Evolutionary conservation across 371 early-diverging fungal species (phyloP), one percentile per base, ranked within the genome.

Genomic region (Mycotypha africana): DNA sequence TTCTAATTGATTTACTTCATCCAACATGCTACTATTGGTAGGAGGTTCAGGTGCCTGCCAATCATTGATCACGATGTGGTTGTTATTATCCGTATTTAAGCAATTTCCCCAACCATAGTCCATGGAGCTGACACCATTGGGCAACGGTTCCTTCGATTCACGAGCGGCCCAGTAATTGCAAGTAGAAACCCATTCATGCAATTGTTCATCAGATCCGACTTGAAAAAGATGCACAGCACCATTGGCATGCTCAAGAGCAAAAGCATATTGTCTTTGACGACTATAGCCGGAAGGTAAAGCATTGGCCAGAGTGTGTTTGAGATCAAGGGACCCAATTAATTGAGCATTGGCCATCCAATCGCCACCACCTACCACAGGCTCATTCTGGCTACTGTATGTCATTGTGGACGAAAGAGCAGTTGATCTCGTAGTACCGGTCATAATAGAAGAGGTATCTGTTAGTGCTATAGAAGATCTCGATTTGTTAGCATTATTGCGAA

Each of bases 81-180:
- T 61, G 4, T 65, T 53, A 36, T 56, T 50, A 5, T 59, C 62
- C 37, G 62, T 54, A 44, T 80, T 68, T 15, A 78, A 65, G 6
- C 82, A 74, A 24, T 70, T 68, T 32, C 84, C 81, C 95, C 95
- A 95, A 1, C 96, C 96, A 48, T 89, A 93, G 51, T 93, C 93
- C 57, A 86, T 76, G 50, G 86, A 92, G 41, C 86, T 75, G 3
- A 89, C 81, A 26, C 88, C 88, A 22, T 92, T 92, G 8, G 76
- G 62, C 45, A 94, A 56, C 1, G 95, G 95, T 49, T 90, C 93
- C 58, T 87, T 90, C 47, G 85, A 85, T 44, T 82, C 79, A 22
- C 92, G 65, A 10, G 93, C 92, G 2, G 94, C 91, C 94, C 95
- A 94, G 51, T 86, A 91, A 60, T 93, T 94, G 58, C 93, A 86